Conservation (phyloP, 2,329 filamentous ascomycete genomes). For the Myotisia sp. region DNA sequence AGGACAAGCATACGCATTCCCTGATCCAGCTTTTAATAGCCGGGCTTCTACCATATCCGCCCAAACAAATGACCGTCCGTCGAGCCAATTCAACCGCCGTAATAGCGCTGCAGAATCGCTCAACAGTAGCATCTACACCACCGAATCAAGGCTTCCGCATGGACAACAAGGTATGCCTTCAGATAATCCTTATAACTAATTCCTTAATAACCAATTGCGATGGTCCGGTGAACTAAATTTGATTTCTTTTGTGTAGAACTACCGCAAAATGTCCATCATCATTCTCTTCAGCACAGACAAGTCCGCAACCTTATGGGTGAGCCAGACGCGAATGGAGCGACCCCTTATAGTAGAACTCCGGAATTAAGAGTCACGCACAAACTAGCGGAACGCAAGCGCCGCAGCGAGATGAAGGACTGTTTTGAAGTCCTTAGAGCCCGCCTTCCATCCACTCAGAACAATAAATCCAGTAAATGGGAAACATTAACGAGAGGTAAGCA, state of each 20-base stretch:
- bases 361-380: conserved; percentile 38
- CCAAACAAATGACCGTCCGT: conserved; percentile 20
- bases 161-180: conserved; percentile 35
- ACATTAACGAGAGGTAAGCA: conserved; percentile 33
- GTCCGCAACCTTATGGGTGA: conserved; percentile 35
- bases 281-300: conserved; percentile 36
- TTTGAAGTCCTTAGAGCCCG: conserved; percentile 34
- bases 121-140: conserved; percentile 35
- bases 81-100: conserved; percentile 29
- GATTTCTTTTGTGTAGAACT: conserved; percentile 20
- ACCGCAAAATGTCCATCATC: conserved; percentile 34
- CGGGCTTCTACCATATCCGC: conserved; percentile 23
- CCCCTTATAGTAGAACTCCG: conserved; percentile 37
- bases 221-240: neutral
- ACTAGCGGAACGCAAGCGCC: conserved; percentile 37
- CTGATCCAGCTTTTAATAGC: conserved; percentile 24
- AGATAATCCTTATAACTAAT: neutral
- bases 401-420: conserved; percentile 40
- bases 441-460: conserved; percentile 33
- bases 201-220: neutral
- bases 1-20: conserved; percentile 39
- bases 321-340: conserved; percentile 28
- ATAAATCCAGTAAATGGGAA: conserved; percentile 41
- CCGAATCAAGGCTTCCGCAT: conserved; percentile 33
- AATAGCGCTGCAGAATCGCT: conserved; percentile 35